phyloP scores from a whole-genome alignment of 306 rosid species.

The Acacia crassicarpa region DNA sequence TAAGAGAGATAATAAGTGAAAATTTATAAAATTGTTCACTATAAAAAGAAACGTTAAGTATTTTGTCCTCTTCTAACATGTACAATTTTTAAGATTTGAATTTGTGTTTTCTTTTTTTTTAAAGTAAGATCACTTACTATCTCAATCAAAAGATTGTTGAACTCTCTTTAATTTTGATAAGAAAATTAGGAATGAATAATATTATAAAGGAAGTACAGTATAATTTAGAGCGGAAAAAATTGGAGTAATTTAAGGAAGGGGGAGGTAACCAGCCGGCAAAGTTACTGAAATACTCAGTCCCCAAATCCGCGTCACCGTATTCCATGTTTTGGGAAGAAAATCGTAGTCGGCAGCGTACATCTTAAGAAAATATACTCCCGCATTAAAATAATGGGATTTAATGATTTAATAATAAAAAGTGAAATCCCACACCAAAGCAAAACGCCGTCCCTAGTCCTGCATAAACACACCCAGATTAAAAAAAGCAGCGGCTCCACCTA shows the following conservation, averaged over 20 bases:
- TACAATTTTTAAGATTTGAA: accelerated
- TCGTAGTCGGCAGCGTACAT: constrained; percentile 67
- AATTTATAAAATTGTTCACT: no score
- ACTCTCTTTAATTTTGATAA: no score
- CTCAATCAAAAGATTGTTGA: no score
- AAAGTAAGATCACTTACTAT: accelerated
- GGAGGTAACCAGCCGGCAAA: constrained; percentile 39
- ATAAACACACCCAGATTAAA: neutral
- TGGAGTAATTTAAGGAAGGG: neutral
- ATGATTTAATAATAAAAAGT: neutral
- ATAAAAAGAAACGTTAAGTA: no score
- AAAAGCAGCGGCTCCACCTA: neutral
- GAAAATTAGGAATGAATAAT: no score
- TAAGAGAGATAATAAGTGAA: no score
- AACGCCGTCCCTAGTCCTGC: constrained; percentile 43
- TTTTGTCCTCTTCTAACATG: no score
- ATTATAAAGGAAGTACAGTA: no score
- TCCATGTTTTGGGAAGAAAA: constrained; percentile 26
- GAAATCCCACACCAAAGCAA: neutral
- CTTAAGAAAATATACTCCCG: constrained; percentile 22
- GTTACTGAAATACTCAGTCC: neutral
- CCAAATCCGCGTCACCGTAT: constrained; percentile 33
- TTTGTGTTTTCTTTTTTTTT: no score
- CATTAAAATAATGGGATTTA: constrained; percentile 6
- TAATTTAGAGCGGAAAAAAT: neutral